These are phyloP conservation scores for Microbotryomycetes sp. DNA, from an alignment of 1,284 basidiomycete species.

Conservation along the genomic window DNA sequence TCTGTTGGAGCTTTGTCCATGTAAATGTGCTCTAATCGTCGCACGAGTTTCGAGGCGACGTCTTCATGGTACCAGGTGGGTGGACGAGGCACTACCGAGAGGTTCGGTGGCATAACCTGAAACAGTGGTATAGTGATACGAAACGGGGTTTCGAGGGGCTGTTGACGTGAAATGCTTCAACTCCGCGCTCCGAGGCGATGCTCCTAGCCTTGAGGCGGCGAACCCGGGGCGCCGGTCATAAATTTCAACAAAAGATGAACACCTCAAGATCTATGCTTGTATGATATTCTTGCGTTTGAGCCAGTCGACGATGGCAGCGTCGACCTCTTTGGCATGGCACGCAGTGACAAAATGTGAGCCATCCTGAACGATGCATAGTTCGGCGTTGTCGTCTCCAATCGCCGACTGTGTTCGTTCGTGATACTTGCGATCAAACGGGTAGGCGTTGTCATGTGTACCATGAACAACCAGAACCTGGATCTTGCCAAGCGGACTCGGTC, in stretches of 20 bases:
- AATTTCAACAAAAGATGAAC: no score
- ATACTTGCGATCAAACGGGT: constrained; percentile 12
- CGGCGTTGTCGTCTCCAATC: constrained; percentile 4
- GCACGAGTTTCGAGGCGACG: neutral
- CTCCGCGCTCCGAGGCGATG: no score
- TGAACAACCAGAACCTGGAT: constrained; percentile 8
- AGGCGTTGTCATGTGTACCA: constrained; percentile 10
- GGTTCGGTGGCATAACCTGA: no score
- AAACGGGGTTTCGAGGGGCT: no score
- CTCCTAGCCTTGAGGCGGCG: no score
- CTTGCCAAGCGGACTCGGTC: constrained; percentile 5
- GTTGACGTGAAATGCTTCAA: no score
- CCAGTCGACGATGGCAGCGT: constrained; percentile 3
- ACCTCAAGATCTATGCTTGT: neutral
- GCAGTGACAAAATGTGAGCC: constrained; percentile 13
- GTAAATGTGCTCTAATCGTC: neutral
- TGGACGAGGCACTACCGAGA: no score
- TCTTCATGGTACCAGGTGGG: no score
- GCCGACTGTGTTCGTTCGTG: constrained; percentile 2
- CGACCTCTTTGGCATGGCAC: neutral
- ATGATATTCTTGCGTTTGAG: neutral
- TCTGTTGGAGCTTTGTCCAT: neutral
- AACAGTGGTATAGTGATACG: no score
- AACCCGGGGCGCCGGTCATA: no score
- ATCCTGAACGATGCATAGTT: constrained; percentile 1